Evolutionary conservation across 2,329 filamentous ascomycete species (phyloP), one percentile per base, ranked within the genome.

Genomic region (Ascochyta pisi): DNA sequence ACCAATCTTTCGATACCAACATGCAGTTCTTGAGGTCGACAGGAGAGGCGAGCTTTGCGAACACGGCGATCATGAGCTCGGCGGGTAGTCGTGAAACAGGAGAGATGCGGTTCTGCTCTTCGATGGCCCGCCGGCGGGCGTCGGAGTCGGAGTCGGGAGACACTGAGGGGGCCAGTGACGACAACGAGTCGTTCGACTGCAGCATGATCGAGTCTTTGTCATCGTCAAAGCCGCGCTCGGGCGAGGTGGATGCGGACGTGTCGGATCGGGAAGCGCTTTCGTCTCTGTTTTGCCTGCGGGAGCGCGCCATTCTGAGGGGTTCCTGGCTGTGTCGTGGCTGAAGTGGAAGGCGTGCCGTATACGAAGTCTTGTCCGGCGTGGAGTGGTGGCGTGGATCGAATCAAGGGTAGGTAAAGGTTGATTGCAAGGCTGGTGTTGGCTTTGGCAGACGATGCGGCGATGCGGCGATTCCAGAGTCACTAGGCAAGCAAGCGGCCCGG

Each of bases 1-100:
- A 90, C 95, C 95, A 99, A 60, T 89, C 86, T 76, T 92, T 93
- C 70, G 89, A 97, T n/a, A 96, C 93, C 62, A 95, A 82, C 90
- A 98, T 93, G 77, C 91, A 96, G 76, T 88, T 89, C 64, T 92
- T 84, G 65, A 97, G 84, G 70, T 99, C 94, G 40, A 82, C 79
- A 2, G 92, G 84, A 12, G 84, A 86, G 68, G 83, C 88, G 54
- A 99, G 85, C 76, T 92, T 95, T 33, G 90, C 83, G 77, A 99
- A 97, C 69, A 98, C 89, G 76, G 88, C 86, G 70, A 99, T 97
- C 73, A 98, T 87, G 59, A 99, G 90, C 81, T 99, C 95, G 75
- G 93, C 94, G 35, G 95, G 95, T 33, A 99, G 83, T 54, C 90
- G 87, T 65, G 90, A 89, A 57, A 97, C 88, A 43, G 93, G 92